Evolutionary conservation across 768 basidiomycete species (phyloP), one percentile per base, ranked within the genome.

Genomic region (Pleurotus platypus): DNA sequence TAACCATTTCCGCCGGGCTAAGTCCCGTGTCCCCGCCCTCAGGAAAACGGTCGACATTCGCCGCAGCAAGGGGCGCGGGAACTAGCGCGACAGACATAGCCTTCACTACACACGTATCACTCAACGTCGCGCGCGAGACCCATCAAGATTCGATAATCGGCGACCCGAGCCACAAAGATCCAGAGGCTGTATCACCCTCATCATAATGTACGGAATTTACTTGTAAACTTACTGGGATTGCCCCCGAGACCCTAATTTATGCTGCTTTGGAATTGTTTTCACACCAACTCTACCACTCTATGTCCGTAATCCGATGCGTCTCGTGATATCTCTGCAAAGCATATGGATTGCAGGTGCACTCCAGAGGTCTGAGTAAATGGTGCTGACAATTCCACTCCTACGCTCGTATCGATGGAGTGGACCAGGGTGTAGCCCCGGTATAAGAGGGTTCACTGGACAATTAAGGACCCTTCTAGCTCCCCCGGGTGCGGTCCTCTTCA

Each of bases 51-150:
- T 22, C 39, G 4, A 54, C 35, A 4, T 54, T 54, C 39, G 51
- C 51, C 15, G 51, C 51, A 16, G 51, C 38, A n/a, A 42, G 22
- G 4, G 51, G 51, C 4, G 20, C 22, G 20, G 49, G 49, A 7
- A 38, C 51, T 7, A 39, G 15, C n/a, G n/a, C 51, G 39, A 40
- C 51, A 30, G 51, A 54, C 39, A 54, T 54, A n/a, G 51, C 51
- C 15, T 54, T 54, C 39, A 42, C 51, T 15, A 54, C 51, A n/a
- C 51, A 54, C n/a, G 51, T 54, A n/a, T 54, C 51, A 24, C 51
- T 54, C 37, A 54, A 54, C 4, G 51, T 54, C 7, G 51, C 42
- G 11, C 5, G 26, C 18, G 51, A 54, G 22, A 22, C 39, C 39
- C 51, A 54, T 30, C 16, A 24, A 13, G 51, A 43, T 12, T n/a